Base-by-base conservation (phyloP, 176 grass and related monocot species). In the Aechmea fasciata region DNA sequence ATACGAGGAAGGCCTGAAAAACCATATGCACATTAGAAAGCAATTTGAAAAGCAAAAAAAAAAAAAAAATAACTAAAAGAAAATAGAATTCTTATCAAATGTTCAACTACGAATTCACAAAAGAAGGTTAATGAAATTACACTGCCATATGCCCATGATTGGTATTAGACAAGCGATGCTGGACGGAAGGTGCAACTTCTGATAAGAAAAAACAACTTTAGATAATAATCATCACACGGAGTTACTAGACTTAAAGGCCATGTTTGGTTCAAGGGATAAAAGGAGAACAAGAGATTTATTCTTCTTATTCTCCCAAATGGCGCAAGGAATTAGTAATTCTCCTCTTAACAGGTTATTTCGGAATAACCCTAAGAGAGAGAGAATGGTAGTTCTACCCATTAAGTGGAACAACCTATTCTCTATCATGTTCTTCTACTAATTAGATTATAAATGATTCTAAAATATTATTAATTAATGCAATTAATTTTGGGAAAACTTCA, bases 1-100 rank as follows among this genome's bases (percentile, higher is more conserved):
- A 71, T 50, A 70, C 51, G 81, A 63, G 20, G 81, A 70, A 3
- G 69, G 77, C 66, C 87, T 90, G 69, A 20, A 23, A 71, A 80
- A 74, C 3, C 52, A 20, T 11, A 63, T 19, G 52, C 10, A 71
- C 23, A 77, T 71, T 77, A 77, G 2, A 4, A 70, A 54, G 75
- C 71, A 13, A 64, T n/a, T 25, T 25, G 50, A 68, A 50, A 47
- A 23, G 22, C 22, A 23, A 13, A 51, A 26, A 33, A 33, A 14
- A 10, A 10, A 47, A 76, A 68, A 25, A 5, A 9, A 47, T 7
- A 5, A 41, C 3, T 7, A 23, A 10, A 17, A 69, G 14, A 69
- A 20, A 8, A 69, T 49, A n/a, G 0, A 69, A 47, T 51, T 50
- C 47, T n/a, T 18, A 6, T 18, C 1, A 61, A 61, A 61, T 7